phyloP scores from a whole-genome alignment of 2,329 filamentous ascomycete genomes.

The Fusarium cicatricum region DNA sequence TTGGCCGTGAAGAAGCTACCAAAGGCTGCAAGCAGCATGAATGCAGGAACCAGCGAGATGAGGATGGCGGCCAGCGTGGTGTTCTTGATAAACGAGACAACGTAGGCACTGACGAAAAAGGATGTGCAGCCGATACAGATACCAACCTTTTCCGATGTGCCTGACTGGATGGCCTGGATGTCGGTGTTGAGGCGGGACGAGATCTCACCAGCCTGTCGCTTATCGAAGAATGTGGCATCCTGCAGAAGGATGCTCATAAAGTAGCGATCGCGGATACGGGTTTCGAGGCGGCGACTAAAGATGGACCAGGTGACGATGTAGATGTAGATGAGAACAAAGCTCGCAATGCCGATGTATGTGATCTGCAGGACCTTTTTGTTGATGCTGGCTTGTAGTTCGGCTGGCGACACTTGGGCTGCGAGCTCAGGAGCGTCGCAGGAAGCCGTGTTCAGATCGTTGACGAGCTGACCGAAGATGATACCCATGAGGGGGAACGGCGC shows the following conservation, averaged over 20 bases:
- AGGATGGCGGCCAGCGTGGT: conserved; percentile 70
- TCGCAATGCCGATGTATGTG: conserved; percentile 69
- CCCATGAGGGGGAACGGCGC: conserved; percentile 70
- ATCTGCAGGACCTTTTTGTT: conserved; percentile 67
- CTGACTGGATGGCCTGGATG: conserved; percentile 71
- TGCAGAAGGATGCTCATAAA: conserved; percentile 66
- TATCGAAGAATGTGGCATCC: conserved; percentile 71
- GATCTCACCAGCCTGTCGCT: conserved; percentile 68
- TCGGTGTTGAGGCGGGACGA: conserved; percentile 70
- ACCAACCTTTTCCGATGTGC: conserved; percentile 76
- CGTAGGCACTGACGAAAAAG: conserved; percentile 73
- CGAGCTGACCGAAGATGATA: conserved; percentile 69
- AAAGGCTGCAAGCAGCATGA: conserved; percentile 64
- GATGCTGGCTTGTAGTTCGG: conserved; percentile 53
- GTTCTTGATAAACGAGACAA: conserved; percentile 73
- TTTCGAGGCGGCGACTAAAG: conserved; percentile 68
- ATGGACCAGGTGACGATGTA: conserved; percentile 72
- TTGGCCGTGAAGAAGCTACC: conserved; percentile 63
- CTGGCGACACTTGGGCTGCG: conserved; percentile 33
- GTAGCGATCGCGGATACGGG: conserved; percentile 68
- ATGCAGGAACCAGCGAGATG: conserved; percentile 68
- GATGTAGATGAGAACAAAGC: conserved; percentile 70
- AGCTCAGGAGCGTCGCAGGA: conserved; percentile 55
- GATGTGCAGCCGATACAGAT: conserved; percentile 68
- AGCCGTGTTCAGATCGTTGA: conserved; percentile 67